Conservation (phyloP, 1,139 yeast species). For the Kodamaea plutei region DNA sequence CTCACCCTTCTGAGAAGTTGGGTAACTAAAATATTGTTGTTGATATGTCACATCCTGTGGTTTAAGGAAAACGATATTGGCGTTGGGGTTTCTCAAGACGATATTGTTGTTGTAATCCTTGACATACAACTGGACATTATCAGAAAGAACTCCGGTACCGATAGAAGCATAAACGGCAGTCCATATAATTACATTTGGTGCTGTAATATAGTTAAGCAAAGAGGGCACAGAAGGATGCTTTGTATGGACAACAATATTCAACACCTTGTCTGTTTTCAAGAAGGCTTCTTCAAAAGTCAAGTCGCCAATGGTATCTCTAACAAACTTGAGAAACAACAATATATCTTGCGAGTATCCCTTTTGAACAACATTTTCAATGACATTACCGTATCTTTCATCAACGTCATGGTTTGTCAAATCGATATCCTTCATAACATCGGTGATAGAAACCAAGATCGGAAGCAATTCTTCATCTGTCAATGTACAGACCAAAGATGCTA, state of each 20-base stretch:
- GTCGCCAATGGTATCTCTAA: conserved; percentile 72
- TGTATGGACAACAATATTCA: conserved; percentile 88
- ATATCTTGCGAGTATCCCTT: conserved; percentile 88
- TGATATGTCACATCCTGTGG: conserved; percentile 48
- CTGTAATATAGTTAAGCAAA: conserved; percentile 81
- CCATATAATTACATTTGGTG: conserved; percentile 91
- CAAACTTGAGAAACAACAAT: conserved; percentile 72
- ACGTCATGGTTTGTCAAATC: conserved; percentile 51
- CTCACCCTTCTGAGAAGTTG: conserved; percentile 13
- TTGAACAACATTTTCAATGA: conserved; percentile 60
- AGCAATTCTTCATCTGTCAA: conserved; percentile 53
- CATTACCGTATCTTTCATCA: conserved; percentile 61
- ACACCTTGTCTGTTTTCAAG: conserved; percentile 73
- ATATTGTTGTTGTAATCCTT: conserved; percentile 63
- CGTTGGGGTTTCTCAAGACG: conserved; percentile 36
- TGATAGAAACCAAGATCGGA: conserved; percentile 44
- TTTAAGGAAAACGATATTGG: conserved; percentile 35
- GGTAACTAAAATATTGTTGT: conserved; percentile 34
- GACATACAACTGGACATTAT: conserved; percentile 60
- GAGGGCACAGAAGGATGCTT: conserved; percentile 70
- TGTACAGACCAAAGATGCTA: conserved; percentile 80
- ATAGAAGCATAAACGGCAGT: conserved; percentile 77
- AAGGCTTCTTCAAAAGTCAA: conserved; percentile 93
- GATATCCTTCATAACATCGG: conserved; percentile 49
- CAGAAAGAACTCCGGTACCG: conserved; percentile 63